Evolutionary conservation across 352 stramenopile genomes (phyloP).

Genomic region (Globisporangium nunn): DNA sequence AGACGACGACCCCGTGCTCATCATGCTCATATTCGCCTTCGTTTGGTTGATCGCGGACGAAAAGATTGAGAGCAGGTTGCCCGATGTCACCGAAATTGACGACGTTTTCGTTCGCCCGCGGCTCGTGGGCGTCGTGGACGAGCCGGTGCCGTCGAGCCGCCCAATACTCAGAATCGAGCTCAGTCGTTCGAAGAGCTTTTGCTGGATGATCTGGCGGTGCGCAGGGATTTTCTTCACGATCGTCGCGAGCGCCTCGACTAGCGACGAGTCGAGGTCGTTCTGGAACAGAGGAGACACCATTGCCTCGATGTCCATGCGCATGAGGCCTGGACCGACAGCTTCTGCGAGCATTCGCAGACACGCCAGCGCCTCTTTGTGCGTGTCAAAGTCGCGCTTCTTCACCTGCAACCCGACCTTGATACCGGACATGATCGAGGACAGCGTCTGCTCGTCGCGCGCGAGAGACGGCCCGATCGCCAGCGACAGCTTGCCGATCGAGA

Average conservation of each 20-base stretch:
- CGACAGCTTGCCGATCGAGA: slow-evolving; percentile 82
- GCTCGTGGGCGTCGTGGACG: slow-evolving; percentile 47
- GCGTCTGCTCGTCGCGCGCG: slow-evolving; percentile 68
- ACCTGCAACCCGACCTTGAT: slow-evolving; percentile 83
- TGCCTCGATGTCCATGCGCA: slow-evolving; percentile 76
- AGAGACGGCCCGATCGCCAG: slow-evolving; percentile 72
- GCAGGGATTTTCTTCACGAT: slow-evolving; percentile 81
- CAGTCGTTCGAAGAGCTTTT: slow-evolving; percentile 80
- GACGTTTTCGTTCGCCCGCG: slow-evolving; percentile 68
- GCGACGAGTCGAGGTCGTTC: slow-evolving; percentile 71
- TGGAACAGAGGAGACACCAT: slow-evolving; percentile 79
- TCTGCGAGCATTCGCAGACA: slow-evolving; percentile 81
- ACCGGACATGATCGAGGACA: slow-evolving; percentile 79
- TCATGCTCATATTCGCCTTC: slow-evolving; percentile 36
- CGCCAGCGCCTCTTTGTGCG: slow-evolving; percentile 74
- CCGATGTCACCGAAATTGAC: slow-evolving; percentile 60
- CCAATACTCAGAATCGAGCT: slow-evolving; percentile 56
- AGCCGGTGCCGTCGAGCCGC: slow-evolving; percentile 34
- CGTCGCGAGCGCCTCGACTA: slow-evolving; percentile 78
- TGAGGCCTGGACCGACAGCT: slow-evolving; percentile 56
- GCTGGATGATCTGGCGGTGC: slow-evolving; percentile 72
- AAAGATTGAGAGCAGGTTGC: slow-evolving; percentile 66
- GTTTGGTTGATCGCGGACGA: slow-evolving; percentile 42
- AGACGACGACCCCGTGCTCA: slow-evolving; percentile 21
- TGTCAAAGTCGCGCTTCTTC: slow-evolving; percentile 79